Base-by-base conservation (phyloP, 2,329 filamentous ascomycete species). In the Aspergillus fructus region DNA sequence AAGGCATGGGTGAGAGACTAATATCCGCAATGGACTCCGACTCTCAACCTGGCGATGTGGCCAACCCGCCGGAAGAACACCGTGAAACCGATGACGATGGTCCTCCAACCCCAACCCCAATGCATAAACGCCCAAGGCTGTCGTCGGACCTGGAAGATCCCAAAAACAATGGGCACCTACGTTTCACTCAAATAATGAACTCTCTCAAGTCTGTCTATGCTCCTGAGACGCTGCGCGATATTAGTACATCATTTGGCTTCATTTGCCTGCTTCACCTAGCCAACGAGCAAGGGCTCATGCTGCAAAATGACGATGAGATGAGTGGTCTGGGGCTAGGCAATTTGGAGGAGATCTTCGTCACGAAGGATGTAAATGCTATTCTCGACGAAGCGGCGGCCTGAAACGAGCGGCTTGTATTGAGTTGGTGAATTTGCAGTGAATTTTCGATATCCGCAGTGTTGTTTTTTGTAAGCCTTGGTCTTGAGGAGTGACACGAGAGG, bases 181-280 rank as follows among this genome's bases (percentile, higher is more conserved):
- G 89, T 67, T 99, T 99, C 76, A 97, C 93, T 0, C 81, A 89
- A 19, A 87, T 99, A 59, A 96, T 99, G 86, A 96, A 96, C 71
- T 88, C 88, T 60, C 79, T 99, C 47, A 90, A 96, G 71, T 77
- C 82, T 4, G 91, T 96, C 7, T 99, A 99, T 69, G 88, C 92
- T 11, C 89, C 90, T 73, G 83, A 90, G 64, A 85, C 87, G 59
- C 90, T 99, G 86, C 87, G 89, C 59, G 94, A 99, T 74, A 97
- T 99, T 68, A 96, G 92, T 37, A 99, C 94, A 0, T 96, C 82
- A 15, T 89, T 84, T 64, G 96, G 94, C 73, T 99, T 97, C 77
- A 99, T 99, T 62, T 96, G 90, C 67, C 77, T 96, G 57, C 78
- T 97, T 63, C 93, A 97, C 75, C 73, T 97, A 67, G 93, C 93